A percentile compares a stretch with the other conserved stretches of the same genome.
Conservation (phyloP, 768 basidiomycete genomes). For the Termitomyces sp. region DNA sequence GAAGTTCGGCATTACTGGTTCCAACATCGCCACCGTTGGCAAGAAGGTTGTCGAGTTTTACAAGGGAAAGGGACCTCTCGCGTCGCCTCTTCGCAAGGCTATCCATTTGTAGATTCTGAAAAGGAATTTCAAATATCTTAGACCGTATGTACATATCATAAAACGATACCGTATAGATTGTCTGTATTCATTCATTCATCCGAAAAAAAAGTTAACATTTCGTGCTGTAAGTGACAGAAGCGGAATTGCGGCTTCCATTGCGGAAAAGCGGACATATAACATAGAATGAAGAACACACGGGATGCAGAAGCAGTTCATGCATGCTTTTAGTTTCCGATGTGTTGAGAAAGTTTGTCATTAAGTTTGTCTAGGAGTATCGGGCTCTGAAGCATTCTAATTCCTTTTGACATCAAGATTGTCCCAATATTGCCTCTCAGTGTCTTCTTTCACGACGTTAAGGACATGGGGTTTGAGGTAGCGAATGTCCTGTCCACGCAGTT, state of each 20-base stretch:
- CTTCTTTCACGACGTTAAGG: conserved; percentile 64
- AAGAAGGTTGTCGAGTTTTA: conserved; percentile 89
- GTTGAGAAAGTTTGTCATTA: neutral
- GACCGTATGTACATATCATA: conserved; percentile 2
- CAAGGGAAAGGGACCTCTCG: conserved; percentile 68
- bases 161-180: neutral
- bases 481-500: conserved; percentile 54
- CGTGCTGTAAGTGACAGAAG: neutral
- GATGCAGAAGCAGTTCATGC: neutral
- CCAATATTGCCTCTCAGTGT: conserved; percentile 73
- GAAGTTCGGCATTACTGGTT: conserved; percentile 80
- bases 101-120: conserved; percentile 30
- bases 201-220: neutral
- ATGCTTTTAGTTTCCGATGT: neutral
- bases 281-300: neutral
- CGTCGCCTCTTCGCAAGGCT: conserved; percentile 79
- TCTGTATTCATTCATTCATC: neutral
- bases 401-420: conserved; percentile 70
- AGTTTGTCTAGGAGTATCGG: neutral
- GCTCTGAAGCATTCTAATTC: conserved; percentile 40
- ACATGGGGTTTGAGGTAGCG: conserved; percentile 87
- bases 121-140: neutral
- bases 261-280: neutral
- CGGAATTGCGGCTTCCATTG: neutral
- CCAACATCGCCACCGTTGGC: conserved; percentile 72